These are phyloP conservation scores for Fusarium sp. DNA, from an alignment of 2,329 filamentous ascomycete genomes.

Conservation along the genomic window DNA sequence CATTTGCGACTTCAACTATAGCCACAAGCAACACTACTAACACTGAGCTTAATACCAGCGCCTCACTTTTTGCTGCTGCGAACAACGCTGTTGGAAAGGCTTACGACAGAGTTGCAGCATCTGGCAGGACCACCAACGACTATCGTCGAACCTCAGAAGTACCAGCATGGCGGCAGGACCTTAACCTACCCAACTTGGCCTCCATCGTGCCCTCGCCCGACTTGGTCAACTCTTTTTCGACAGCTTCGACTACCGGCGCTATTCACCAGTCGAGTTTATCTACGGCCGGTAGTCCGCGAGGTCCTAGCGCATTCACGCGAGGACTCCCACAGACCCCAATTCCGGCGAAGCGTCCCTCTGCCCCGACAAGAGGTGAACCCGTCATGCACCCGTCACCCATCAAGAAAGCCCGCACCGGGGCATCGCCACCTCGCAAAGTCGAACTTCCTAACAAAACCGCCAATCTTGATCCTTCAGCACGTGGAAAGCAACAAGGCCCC, in stretches of 20 bases:
- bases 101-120: slow-evolving; percentile 24
- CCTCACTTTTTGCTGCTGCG: slow-evolving; percentile 22
- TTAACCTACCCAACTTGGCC: slow-evolving; percentile 35
- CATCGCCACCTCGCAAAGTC: slow-evolving; percentile 58
- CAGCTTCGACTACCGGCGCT: slow-evolving; percentile 26
- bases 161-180: slow-evolving; percentile 41
- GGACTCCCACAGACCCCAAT: slow-evolving; percentile 32
- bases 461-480: slow-evolving; percentile 42
- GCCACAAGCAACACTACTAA: slow-evolving; percentile 7
- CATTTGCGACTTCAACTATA: slow-evolving; percentile 16
- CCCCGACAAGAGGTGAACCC: slow-evolving; percentile 36
- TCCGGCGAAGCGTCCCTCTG: slow-evolving; percentile 44
- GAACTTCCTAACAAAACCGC: slow-evolving; percentile 52
- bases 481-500: slow-evolving; percentile 51
- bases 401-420: slow-evolving; percentile 62
- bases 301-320: slow-evolving; percentile 24
- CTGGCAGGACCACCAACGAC: slow-evolving; percentile 29
- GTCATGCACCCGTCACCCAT: slow-evolving; percentile 51
- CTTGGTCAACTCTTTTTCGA: slow-evolving; percentile 11
- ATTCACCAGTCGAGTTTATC: slow-evolving; percentile 40
- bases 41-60: slow-evolving; percentile 16
- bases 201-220: slow-evolving; percentile 31
- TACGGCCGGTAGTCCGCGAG: slow-evolving; percentile 31
- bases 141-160: slow-evolving; percentile 18
- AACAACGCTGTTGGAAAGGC: slow-evolving; percentile 20